Evolutionary conservation across 2,329 filamentous ascomycete genomes (phyloP), one percentile per base, ranked within the genome.

Genomic region (Aspergillus persii): DNA sequence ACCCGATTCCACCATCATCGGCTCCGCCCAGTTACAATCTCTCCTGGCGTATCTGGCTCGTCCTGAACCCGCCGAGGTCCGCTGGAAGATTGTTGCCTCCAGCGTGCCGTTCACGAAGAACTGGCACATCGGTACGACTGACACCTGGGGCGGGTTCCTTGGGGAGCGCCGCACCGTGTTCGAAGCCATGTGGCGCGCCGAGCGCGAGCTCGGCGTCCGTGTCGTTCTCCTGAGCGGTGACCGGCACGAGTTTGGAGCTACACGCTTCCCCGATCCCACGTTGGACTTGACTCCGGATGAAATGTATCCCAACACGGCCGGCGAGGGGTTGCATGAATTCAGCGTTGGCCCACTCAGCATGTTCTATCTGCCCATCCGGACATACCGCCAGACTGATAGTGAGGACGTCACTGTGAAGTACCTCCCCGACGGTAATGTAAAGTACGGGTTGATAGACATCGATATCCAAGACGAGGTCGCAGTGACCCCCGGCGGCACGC

Each of bases 81-180:
- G 89, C 69, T 99, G 95, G 94, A 98, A 98, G 79, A 87, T 99
- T 68, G 81, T 99, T 53, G 88, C 93, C 18, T 93, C 90, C 44
- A 93, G 90, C 18, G 90, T 98, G 4, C 95, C 95, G 0, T 96
- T 99, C 73, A 98, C 95, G 6, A 96, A 96, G 79, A 99, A 99
- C 75, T 99, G 95, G 94, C 89, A 87, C 27, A 86, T 96, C 64
- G 94, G 95, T 64, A 87, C 86, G 2, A 83, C 88, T 61, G 95
- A 99, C 71, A 98, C 95, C 0, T 99, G 95, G 95, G 92, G 91
- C 50, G 94, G 94, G 0, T 97, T 96, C 74, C 81, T 97, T 2
- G 79, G 83, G 52, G 95, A 99, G 79, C 88, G 95, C 15, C 85
- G 83, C 56, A 82, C 81, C 57, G 84, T 98, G 29, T 86, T 99